Evolutionary conservation across 2,329 filamentous ascomycete genomes (phyloP), one percentile per base, ranked within the genome.

Genomic region (Rhynchosporium agropyri): DNA sequence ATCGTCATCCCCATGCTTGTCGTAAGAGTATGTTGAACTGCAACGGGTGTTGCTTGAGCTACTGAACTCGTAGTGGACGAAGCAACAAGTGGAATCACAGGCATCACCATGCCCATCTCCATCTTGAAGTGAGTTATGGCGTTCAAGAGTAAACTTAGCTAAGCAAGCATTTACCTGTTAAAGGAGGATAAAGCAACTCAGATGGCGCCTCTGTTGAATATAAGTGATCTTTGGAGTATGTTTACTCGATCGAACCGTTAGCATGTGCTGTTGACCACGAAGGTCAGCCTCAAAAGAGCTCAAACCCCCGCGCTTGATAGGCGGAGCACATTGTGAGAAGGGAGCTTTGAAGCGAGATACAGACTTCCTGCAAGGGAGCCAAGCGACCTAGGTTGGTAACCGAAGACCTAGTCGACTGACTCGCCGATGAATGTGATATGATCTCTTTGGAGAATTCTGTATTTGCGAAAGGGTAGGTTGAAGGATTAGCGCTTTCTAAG

Each of bases 1-100:
- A 69, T 69, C 9, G 65, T 49, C 61, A 67, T 65, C 15, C 60
- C 38, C 9, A 55, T 45, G 7, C 55, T 42, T 15, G 57, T 57
- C 31, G 40, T 9, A 2, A 42, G 28, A 43, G 46, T n/a, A n/a
- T 61, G 28, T 36, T 55, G 38, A 20, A 61, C 38, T n/a, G 36
- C 53, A 49, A 33, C 42, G 15, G n/a, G 48, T 15, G 45, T 49
- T 38, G 60, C 53, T 15, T 43, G 26, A 46, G 61, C 54, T 9
- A 42, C 40, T 15, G 46, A 57, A 7, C n/a, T 46, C 20, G 13
- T 57, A 50, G 56, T 56, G 2, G 60, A 36, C 33, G 50, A 36
- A 10, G 57, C 40, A n/a, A 53, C 51, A 10, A 60, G 28, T 36
- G 42, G 53, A 29, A 40, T 33, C 36, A 54, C 46, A 42, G 51